Conservation (phyloP, 305 asterid genomes). For the Fraxinus nigra region DNA sequence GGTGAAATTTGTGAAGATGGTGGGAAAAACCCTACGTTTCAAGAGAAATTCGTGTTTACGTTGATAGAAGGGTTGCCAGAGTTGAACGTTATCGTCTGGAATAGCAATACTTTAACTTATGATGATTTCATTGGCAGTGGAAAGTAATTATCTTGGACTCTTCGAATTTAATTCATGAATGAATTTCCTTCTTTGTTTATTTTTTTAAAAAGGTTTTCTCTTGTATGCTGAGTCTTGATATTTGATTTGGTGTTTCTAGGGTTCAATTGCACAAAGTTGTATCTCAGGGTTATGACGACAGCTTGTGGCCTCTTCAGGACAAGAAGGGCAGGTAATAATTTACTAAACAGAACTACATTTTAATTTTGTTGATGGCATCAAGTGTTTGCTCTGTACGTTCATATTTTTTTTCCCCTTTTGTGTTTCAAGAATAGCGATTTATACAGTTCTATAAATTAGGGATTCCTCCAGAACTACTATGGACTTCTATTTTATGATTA, state of each 20-base stretch:
- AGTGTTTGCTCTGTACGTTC: background rate
- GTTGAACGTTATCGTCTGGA: constrained; percentile 65
- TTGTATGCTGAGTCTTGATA: constrained; percentile 8
- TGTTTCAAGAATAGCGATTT: background rate
- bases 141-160: constrained; percentile 45
- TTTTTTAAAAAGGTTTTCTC: background rate
- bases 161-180: background rate
- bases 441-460: background rate
- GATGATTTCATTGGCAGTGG: constrained; percentile 92
- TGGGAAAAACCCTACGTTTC: constrained; percentile 86
- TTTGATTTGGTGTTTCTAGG: constrained; percentile 44
- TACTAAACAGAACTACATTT: background rate
- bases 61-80: constrained; percentile 85
- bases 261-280: constrained; percentile 78
- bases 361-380: background rate
- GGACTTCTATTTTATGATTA: constrained; percentile 7
- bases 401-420: background rate
- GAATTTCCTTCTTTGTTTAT: background rate
- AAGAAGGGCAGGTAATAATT: constrained; percentile 70
- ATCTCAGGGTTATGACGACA: constrained; percentile 75
- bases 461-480: background rate
- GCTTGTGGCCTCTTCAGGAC: constrained; percentile 78
- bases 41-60: constrained; percentile 79
- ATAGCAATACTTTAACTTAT: constrained; percentile 71
- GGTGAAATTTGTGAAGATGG: constrained; percentile 58